phyloP scores from a whole-genome alignment of 2,329 filamentous ascomycete genomes.

The Pseudonectria foliicola region DNA sequence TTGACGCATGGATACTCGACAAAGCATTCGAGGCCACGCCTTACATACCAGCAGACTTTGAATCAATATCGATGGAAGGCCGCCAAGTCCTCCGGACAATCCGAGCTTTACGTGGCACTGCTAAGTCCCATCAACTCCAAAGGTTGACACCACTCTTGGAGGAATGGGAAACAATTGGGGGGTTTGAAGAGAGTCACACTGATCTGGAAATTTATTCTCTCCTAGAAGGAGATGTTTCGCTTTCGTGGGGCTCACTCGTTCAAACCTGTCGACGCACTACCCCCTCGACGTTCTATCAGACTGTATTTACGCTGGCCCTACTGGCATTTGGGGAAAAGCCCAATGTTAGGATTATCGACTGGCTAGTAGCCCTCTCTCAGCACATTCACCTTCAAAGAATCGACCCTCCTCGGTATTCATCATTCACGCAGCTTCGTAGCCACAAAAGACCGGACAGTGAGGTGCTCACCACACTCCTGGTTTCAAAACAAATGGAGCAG shows the following conservation, averaged over 20 bases:
- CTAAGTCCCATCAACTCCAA: not conserved
- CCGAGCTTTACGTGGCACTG: not conserved
- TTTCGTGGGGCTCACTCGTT: constrained; percentile 46
- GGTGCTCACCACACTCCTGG: not conserved
- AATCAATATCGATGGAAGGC: not conserved
- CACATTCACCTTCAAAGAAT: constrained; percentile 1
- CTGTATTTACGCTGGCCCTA: constrained; percentile 5
- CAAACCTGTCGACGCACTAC: not conserved
- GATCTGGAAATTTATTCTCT: too few species aligned
- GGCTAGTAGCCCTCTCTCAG: constrained; percentile 6
- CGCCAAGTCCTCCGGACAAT: constrained; percentile 4
- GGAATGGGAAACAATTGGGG: not conserved
- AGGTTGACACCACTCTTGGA: constrained; percentile 3
- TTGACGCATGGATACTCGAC: too few species aligned
- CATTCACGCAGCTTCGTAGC: constrained; percentile 7
- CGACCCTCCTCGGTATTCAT: not conserved
- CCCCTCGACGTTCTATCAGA: constrained; percentile 1
- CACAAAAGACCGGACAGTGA: constrained; percentile 1
- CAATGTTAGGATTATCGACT: constrained; percentile 4
- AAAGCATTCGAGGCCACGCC: not conserved
- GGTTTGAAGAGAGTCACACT: constrained; percentile 3
- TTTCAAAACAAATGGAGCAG: not conserved
- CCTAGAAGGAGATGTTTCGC: constrained; percentile 46
- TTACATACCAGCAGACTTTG: not conserved
- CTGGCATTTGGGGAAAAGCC: constrained; percentile 1